Percentiles rank a stretch among this genome's conserved stretches.
Conservation (phyloP, 2,329 filamentous ascomycete genomes). For the Pseudogymnoascus sp. region DNA sequence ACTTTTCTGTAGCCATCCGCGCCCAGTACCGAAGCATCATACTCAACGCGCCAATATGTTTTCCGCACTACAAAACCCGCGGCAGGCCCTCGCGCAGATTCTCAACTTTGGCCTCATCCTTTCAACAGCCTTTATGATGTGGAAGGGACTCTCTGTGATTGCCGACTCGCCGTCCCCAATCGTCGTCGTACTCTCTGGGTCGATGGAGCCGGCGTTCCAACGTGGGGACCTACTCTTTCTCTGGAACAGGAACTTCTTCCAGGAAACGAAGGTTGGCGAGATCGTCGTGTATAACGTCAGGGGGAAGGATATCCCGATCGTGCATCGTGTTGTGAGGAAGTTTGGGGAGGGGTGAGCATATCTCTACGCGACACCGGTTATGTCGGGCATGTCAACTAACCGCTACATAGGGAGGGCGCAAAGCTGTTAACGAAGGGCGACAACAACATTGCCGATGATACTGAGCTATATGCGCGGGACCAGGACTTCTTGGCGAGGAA, state of each 20-base stretch:
- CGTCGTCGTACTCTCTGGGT: constrained; percentile 51
- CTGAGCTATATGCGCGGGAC: constrained; percentile 75
- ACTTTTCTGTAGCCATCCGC: background rate
- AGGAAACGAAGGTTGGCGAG: constrained; percentile 60
- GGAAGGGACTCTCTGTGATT: constrained; percentile 61
- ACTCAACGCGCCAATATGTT: constrained; percentile 36
- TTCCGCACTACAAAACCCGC: constrained; percentile 49
- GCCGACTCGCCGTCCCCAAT: constrained; percentile 52
- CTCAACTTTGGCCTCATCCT: constrained; percentile 68
- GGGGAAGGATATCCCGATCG: constrained; percentile 93
- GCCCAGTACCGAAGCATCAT: background rate
- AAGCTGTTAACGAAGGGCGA: constrained; percentile 92
- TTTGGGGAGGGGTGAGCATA: constrained; percentile 48
- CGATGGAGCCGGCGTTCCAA: constrained; percentile 55
- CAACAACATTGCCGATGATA: constrained; percentile 91
- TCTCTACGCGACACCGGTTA: background rate
- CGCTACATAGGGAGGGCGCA: constrained; percentile 39
- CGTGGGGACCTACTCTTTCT: constrained; percentile 49
- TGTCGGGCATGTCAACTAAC: background rate
- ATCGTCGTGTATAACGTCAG: constrained; percentile 68
- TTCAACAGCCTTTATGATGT: constrained; percentile 65
- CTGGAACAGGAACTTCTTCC: constrained; percentile 45
- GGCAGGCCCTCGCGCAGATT: constrained; percentile 57
- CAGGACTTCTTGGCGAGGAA: constrained; percentile 81
- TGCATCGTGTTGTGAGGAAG: constrained; percentile 80